Evolutionary conservation across 345 rosid species (phyloP), one percentile per base, ranked within the genome.

Genomic region (Eucalyptus tenuipes): DNA sequence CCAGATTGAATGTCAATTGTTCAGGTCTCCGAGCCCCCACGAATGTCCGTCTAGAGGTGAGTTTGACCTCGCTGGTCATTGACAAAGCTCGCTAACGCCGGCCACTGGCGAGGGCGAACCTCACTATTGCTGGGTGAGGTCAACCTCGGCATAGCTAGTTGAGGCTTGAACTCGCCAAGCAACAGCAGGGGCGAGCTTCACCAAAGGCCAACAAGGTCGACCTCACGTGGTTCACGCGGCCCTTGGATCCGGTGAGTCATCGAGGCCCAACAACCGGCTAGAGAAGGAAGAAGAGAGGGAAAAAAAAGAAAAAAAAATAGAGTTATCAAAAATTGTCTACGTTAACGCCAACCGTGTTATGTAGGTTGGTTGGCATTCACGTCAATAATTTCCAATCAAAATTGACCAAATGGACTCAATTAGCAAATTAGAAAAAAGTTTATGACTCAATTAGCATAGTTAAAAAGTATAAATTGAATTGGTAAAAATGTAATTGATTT

Each of bases 81-180:
- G 29, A 13, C 61, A 25, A 55, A 55, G 61, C 61, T 55, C 3
- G 5, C 3, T 6, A 10, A 24, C 1, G 29, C 29, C 29, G 6
- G 29, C 29, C 29, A 55, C 6, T 55, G 2, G 13, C 6, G 2
- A 55, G 29, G 13, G 13, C 3, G 6, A 52, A 52, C 5, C 25
- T 52, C 2, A 52, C 2, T 20, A 0, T 52, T 52, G 25, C 1
- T 20, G 2, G 25, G 3, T 3, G 1, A 17, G 55, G 22, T 50
- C 9, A 1, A 50, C 1, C 55, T 17, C 4, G 0, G 4, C 55
- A 17, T 50, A 50, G 55, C 9, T 50, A 17, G 55, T 22, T 52
- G 25, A 52, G 57, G 0, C 57, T 52, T 0, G 0, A 20, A 20
- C 57, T 52, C 57, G 0, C 57, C 2, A 52, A 0, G 10, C 57